phyloP scores from a whole-genome alignment of 805 yeast species.

The Wickerhamomyces mucosus region DNA sequence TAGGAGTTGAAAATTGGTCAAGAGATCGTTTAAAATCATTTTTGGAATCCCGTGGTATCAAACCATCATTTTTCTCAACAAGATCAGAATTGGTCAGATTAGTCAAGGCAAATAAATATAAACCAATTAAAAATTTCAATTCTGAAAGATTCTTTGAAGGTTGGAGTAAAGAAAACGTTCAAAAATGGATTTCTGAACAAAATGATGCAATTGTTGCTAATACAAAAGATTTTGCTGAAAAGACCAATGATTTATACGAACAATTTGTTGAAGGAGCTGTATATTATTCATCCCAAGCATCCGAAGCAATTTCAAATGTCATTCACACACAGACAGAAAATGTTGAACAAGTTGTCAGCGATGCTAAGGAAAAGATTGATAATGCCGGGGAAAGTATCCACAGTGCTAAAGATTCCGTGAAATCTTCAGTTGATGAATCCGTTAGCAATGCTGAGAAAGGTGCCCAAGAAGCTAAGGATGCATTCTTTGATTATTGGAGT shows the following conservation, averaged over 20 bases:
- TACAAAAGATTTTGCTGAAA: constrained; percentile 12
- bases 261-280: constrained; percentile 7
- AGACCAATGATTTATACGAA: constrained; percentile 17
- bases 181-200: constrained; percentile 30
- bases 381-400: constrained; percentile 6
- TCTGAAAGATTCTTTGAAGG: constrained; percentile 26
- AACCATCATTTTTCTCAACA: constrained; percentile 30
- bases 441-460: constrained; percentile 3
- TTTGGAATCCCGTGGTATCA: constrained; percentile 30
- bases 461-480: constrained; percentile 9
- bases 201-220: constrained; percentile 17
- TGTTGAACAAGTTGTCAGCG: constrained; percentile 2
- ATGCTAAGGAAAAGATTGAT: constrained; percentile 7
- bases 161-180: constrained; percentile 28
- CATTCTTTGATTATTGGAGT: constrained; percentile 31
- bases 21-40: constrained; percentile 33
- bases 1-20: constrained; percentile 38
- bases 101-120: constrained; percentile 28
- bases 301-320: constrained; percentile 10
- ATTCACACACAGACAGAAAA: constrained; percentile 1
- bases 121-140: constrained; percentile 24
- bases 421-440: too few species aligned
- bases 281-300: constrained; percentile 9
- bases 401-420: constrained; percentile 17
- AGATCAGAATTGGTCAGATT: constrained; percentile 29